A percentile compares a stretch with the other conserved stretches of the same genome.
These are phyloP conservation scores for Rhinocladiella similis DNA, from an alignment of 2,329 filamentous ascomycete genomes.

Conservation along the genomic window DNA sequence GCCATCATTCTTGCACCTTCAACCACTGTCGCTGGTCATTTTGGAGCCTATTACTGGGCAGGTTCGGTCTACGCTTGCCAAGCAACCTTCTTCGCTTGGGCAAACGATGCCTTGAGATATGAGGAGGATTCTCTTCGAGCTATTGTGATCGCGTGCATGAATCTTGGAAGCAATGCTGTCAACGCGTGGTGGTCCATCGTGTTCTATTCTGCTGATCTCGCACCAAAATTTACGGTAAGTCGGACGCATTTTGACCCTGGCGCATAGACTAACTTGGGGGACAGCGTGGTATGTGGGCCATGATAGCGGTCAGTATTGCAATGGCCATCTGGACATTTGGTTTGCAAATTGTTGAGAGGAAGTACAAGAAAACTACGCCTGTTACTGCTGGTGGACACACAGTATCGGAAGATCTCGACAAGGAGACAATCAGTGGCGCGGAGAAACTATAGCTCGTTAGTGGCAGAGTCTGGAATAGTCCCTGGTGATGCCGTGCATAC, in stretches of 20 bases:
- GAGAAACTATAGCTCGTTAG: slow-evolving; percentile 1
- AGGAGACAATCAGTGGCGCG: slow-evolving; percentile 1
- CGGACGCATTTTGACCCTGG: slow-evolving; percentile 7
- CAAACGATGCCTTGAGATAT: slow-evolving; percentile 41
- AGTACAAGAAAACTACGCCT: neutral
- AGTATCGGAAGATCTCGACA: slow-evolving; percentile 7
- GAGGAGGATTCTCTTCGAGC: slow-evolving; percentile 23
- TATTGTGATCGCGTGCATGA: slow-evolving; percentile 25
- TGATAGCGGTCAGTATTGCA: slow-evolving; percentile 65
- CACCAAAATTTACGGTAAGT: slow-evolving; percentile 62
- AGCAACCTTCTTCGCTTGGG: slow-evolving; percentile 26
- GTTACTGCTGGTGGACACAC: slow-evolving; percentile 1
- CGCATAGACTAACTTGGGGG: slow-evolving; percentile 13
- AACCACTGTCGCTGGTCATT: slow-evolving; percentile 39
- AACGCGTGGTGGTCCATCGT: slow-evolving; percentile 27
- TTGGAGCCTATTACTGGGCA: slow-evolving; percentile 19
- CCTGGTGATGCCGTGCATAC: too few species aligned
- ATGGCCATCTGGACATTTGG: slow-evolving; percentile 58
- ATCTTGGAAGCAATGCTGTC: slow-evolving; percentile 24
- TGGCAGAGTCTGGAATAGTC: neutral
- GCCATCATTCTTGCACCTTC: slow-evolving; percentile 20
- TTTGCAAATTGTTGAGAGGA: slow-evolving; percentile 9
- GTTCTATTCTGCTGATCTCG: slow-evolving; percentile 26
- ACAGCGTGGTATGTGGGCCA: slow-evolving; percentile 70
- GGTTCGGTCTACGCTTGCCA: slow-evolving; percentile 25